Percentiles rank a stretch among this genome's conserved stretches.
These are phyloP conservation scores for Candida maesae DNA, from an alignment of 805 yeast species.

Conservation along the genomic window DNA sequence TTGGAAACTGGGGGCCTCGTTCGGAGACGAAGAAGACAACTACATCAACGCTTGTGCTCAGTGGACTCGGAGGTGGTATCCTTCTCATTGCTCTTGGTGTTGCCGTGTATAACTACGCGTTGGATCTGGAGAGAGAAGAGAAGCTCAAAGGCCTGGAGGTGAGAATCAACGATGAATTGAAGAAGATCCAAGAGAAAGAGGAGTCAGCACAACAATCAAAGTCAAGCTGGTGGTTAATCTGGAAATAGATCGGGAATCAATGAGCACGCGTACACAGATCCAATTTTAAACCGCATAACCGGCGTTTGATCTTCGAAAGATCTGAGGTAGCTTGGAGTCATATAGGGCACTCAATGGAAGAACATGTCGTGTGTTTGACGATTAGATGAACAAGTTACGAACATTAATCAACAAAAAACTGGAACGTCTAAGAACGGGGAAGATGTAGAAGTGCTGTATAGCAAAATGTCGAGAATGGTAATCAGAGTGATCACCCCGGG, in stretches of 20 bases:
- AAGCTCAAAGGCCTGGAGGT: constrained; percentile 8
- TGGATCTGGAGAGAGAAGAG: constrained; percentile 19
- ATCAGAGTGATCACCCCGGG: constrained; percentile 1
- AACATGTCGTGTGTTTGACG: too few species aligned
- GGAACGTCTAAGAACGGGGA: too few species aligned
- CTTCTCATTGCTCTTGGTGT: constrained; percentile 20
- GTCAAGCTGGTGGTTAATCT: constrained; percentile 2
- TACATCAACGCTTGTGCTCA: constrained; percentile 15
- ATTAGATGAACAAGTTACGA: too few species aligned
- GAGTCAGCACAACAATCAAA: neutral
- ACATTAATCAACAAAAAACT: too few species aligned
- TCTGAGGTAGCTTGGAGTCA: too few species aligned
- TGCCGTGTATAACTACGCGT: constrained; percentile 18
- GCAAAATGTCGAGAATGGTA: too few species aligned
- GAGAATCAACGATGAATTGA: constrained; percentile 7
- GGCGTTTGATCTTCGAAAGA: too few species aligned
- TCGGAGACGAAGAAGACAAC: constrained; percentile 7
- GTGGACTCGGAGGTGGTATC: constrained; percentile 18
- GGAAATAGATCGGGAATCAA: too few species aligned
- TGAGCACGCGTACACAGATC: too few species aligned
- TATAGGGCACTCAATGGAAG: too few species aligned
- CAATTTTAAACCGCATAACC: too few species aligned
- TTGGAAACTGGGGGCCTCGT: constrained; percentile 38
- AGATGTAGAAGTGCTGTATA: too few species aligned
- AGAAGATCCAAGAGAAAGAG: constrained; percentile 1